These are phyloP conservation scores for Fusarium sp. DNA, from an alignment of 2,329 filamentous ascomycete genomes.

Conservation along the genomic window DNA sequence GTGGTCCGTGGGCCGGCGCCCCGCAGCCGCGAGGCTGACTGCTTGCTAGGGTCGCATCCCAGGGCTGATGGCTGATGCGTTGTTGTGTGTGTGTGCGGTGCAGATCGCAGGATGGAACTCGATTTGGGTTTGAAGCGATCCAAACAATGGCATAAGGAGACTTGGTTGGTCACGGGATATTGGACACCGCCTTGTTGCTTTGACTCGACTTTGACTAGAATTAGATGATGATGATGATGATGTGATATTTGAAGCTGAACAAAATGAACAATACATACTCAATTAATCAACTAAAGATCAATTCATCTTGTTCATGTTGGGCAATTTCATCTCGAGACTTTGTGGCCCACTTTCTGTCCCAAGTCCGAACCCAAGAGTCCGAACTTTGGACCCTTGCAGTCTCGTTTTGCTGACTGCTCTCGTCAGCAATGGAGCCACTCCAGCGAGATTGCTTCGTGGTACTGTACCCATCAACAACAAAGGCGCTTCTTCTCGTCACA, in stretches of 20 bases:
- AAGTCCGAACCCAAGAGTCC: background rate
- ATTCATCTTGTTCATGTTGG: background rate
- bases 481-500: background rate
- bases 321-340: background rate
- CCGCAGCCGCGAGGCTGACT: constrained; percentile 21
- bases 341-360: background rate
- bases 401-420: constrained; percentile 14
- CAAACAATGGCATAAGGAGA: background rate
- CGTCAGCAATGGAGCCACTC: constrained; percentile 14
- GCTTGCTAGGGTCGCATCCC: background rate
- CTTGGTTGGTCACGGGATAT: background rate
- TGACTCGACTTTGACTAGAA: background rate
- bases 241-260: background rate
- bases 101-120: constrained; percentile 21
- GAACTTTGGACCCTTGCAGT: background rate
- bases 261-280: background rate
- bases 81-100: background rate
- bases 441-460: constrained; percentile 9
- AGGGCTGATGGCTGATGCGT: background rate
- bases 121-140: constrained; percentile 3
- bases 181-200: background rate
- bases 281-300: background rate
- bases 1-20: constrained; percentile 6
- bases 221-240: background rate
- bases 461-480: background rate